Evolutionary conservation across 169 alveolate species (phyloP), one percentile per base, ranked within the genome.

Genomic region (Eimeria necatrix): DNA sequence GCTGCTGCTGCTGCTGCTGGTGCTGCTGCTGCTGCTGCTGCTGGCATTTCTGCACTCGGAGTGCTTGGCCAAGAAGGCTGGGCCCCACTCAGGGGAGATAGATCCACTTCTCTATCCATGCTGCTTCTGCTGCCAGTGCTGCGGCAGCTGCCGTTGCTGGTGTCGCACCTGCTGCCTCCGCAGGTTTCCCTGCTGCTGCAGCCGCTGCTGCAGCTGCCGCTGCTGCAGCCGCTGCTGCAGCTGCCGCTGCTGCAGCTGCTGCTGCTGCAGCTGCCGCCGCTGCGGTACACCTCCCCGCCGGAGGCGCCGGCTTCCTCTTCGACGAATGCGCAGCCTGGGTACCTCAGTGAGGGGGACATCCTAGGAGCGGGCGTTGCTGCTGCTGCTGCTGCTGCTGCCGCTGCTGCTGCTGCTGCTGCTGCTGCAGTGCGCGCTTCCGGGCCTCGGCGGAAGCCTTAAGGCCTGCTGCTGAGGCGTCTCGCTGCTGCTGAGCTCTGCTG

Each of bases 61-160:
- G 20, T 5, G 26, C 41, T 10, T 8, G 49, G 71, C 88, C 88
- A 78, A 3, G 88, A 78, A 46, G 49, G 61, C 22, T 51, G 68
- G 18, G 60, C 12, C 14, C 4, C 48, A 48, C 52, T 51, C 4
- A 78, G 49, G 20, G 88, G 88, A 49, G 70, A 14, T 6, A n/a
- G 5, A 5, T 78, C 88, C 22, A 46, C 41, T 26, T 78, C 88
- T 24, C 88, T 6, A 4, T 78, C 88, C 16, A 78, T 46, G 88
- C 88, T 78, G 71, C 70, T 51, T 46, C 88, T 51, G 49, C 70
- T 78, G 88, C 88, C 53, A 48, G 88, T 51, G 88, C 88, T 78
- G 88, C 68, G 88, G 88, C 88, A 26, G 88, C 88, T 78, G 88
- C 68, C 68, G 68, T 78, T 78, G 88, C 88, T 78, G 24, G 49